Evolutionary conservation across 495 filamentous ascomycete genomes (phyloP).

Genomic region (Aspergillus wentii): DNA sequence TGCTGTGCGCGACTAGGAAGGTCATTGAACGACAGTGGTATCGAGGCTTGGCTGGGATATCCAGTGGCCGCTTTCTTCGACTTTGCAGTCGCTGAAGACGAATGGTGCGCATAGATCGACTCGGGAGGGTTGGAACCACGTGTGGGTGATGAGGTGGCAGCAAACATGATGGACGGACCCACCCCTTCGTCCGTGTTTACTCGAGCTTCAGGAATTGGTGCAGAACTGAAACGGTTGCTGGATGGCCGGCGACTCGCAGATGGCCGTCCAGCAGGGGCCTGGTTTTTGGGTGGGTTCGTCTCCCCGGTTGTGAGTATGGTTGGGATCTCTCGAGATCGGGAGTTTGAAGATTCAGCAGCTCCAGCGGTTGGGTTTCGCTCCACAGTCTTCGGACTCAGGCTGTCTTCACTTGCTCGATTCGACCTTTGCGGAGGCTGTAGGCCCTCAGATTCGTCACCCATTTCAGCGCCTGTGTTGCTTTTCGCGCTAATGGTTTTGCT

Average conservation of each 20-base stretch:
- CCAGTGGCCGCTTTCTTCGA: slow-evolving; percentile 37
- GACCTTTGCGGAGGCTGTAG: slow-evolving; percentile 6
- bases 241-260: slow-evolving; percentile 29
- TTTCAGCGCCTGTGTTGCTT: no score
- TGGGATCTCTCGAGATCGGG: slow-evolving; percentile 27
- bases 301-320: slow-evolving; percentile 46
- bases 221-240: slow-evolving; percentile 61
- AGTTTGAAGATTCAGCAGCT: no score
- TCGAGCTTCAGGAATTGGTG: slow-evolving; percentile 67
- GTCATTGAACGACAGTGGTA: slow-evolving; percentile 79
- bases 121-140: slow-evolving; percentile 33
- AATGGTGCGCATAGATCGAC: slow-evolving; percentile 50
- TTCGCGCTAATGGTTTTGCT: no score
- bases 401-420: no score
- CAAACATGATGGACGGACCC: slow-evolving; percentile 77
- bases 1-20: slow-evolving; percentile 78
- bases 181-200: slow-evolving; percentile 59
- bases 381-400: no score
- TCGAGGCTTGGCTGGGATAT: slow-evolving; percentile 48
- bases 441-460: no score
- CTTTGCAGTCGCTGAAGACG: slow-evolving; percentile 11
- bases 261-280: slow-evolving; percentile 20
- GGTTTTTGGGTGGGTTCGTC: slow-evolving; percentile 31
- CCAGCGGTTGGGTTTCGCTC: no score
- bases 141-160: slow-evolving; percentile 42